Evolutionary conservation across 225 moss, liverwort and hornwort genomes (phyloP), one percentile per base, ranked within the genome.

Genomic region (Bryum argenteum): DNA sequence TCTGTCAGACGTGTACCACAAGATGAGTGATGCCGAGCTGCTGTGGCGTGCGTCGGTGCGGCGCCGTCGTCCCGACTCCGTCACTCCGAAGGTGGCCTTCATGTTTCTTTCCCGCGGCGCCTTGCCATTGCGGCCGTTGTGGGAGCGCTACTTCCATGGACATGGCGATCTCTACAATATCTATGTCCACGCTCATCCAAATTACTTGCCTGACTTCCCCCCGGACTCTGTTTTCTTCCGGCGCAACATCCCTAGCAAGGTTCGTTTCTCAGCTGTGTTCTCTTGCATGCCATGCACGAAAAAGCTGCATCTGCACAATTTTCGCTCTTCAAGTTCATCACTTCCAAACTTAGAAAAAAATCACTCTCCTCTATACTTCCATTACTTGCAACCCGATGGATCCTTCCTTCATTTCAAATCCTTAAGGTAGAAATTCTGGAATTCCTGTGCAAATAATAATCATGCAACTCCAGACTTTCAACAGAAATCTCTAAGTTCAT

Each of bases 91-190:
- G 26, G 21, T 87, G 26, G 83, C 87, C 18, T 83, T 52, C 52
- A 42, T 87, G 61, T 87, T 83, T 58, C 76, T 87, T 45, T 81
- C 83, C 2, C 83, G 87, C 47, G 80, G 80, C 10, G 11, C 73
- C 9, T 33, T 87, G 53, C 87, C 83, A 13, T 13, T 87, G 44
- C 53, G 75, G 8, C 58, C 70, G 14, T 16, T 87, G 70, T 87
- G 83, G 87, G 83, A 87, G 73, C 76, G 80, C 39, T 87, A 83
- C 81, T 87, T 83, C 54, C 67, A 61, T 26, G 75, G 87, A 37
- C 72, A 87, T 48, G 20, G 58, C 11, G 28, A 43, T 51, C 48
- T 74, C 4, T 81, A 76, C 70, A 81, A 21, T 6, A 78, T 83
- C 26, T 87, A 83, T 19, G 11, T 87, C 62, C 87, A 83, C 55